Conservation (phyloP, 225 moss, liverwort and hornwort species). For the Ulota crispa region DNA sequence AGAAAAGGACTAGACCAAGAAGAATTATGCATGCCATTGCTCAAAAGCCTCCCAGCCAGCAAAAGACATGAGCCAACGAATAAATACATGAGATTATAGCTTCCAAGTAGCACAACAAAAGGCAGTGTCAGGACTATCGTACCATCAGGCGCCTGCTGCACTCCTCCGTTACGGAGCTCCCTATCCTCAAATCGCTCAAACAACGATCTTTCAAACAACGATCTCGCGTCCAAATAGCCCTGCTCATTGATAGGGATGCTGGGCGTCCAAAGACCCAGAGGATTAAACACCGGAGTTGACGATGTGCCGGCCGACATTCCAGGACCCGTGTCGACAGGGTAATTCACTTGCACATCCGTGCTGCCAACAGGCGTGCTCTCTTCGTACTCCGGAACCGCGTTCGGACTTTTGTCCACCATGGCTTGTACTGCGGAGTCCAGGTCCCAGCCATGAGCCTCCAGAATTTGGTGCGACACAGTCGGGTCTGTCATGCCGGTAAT, state of each 20-base stretch:
- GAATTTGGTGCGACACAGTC: constrained; percentile 59
- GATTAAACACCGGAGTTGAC: constrained; percentile 13
- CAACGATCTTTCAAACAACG: constrained; percentile 28
- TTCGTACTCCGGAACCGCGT: constrained; percentile 26
- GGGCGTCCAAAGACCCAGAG: constrained; percentile 6
- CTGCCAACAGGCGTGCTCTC: constrained; percentile 23
- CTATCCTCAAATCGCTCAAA: constrained; percentile 38
- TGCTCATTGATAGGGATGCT: constrained; percentile 14
- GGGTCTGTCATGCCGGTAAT: constrained; percentile 73
- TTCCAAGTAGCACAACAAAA: constrained; percentile 70
- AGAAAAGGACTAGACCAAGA: not conserved
- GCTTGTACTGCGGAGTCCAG: constrained; percentile 74
- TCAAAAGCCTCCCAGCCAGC: constrained; percentile 72
- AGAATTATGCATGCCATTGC: constrained; percentile 26
- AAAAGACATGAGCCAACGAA: constrained; percentile 75
- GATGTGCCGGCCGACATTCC: constrained; percentile 28
- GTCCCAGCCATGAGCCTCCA: constrained; percentile 90
- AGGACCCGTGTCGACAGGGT: constrained; percentile 18
- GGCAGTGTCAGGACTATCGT: constrained; percentile 72
- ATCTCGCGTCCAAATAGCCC: constrained; percentile 14
- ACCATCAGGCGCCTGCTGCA: constrained; percentile 41
- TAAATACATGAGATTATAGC: constrained; percentile 77
- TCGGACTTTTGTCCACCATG: constrained; percentile 53
- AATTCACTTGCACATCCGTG: constrained; percentile 16
- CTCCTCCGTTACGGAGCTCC: constrained; percentile 25